A percentile compares a stretch with the other conserved stretches of the same genome.
Conservation (phyloP, 2,329 filamentous ascomycete genomes). For the Fusarium chuoi region DNA sequence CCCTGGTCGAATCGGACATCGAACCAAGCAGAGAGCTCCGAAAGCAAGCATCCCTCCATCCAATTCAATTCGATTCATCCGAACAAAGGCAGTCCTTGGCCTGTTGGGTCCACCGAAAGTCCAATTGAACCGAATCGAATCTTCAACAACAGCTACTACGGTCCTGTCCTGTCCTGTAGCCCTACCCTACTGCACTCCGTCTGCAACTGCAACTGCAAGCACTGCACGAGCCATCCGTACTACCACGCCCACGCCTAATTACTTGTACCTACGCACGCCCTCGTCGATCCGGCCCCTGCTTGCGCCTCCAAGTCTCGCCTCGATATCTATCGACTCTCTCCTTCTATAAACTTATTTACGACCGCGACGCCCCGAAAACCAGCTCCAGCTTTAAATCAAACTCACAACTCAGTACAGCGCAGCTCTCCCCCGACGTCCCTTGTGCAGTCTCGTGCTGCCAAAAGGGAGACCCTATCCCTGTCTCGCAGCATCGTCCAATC, state of each 20-base stretch:
- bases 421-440: not conserved
- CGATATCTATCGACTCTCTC: slow-evolving; percentile 3
- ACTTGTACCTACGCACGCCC: slow-evolving; percentile 4
- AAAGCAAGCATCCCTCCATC: slow-evolving; percentile 20
- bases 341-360: not conserved
- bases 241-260: not conserved
- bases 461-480: slow-evolving; percentile 27
- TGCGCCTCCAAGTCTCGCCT: slow-evolving; percentile 8
- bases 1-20: slow-evolving; percentile 23
- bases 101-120: slow-evolving; percentile 7
- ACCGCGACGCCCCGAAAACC: slow-evolving; percentile 11
- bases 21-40: slow-evolving; percentile 28
- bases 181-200: slow-evolving; percentile 18
- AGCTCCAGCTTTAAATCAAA: slow-evolving; percentile 26
- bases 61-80: slow-evolving; percentile 6
- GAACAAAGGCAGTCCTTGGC: slow-evolving; percentile 26
- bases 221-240: slow-evolving; percentile 9
- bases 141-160: slow-evolving; percentile 23
- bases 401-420: slow-evolving; percentile 1
- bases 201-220: slow-evolving; percentile 6
- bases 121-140: slow-evolving; percentile 23
- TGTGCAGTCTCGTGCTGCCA: slow-evolving; percentile 23
- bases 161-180: not conserved
- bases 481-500: slow-evolving; percentile 31
- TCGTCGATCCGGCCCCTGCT: slow-evolving; percentile 26